Percentiles rank a stretch among this genome's conserved stretches.
Evolutionary conservation across 257 asterid genomes (phyloP).

Genomic region (Voacanga thouarsii): DNA sequence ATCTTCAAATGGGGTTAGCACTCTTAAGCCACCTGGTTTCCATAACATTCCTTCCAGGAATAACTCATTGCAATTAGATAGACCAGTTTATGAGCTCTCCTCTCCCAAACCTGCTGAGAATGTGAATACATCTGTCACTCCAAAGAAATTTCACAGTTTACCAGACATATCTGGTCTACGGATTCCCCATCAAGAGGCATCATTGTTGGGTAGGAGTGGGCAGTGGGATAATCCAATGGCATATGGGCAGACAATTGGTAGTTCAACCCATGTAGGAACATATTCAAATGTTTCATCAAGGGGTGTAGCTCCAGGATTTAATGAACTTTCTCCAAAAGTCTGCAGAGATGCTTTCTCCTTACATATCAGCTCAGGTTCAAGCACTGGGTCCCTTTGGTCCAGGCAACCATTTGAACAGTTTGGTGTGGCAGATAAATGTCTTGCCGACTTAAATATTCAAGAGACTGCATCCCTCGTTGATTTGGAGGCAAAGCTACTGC

Average conservation of each 20-base stretch:
- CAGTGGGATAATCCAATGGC: constrained; percentile 41
- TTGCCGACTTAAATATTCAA: constrained; percentile 31
- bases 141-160: constrained; percentile 77
- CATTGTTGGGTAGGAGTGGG: constrained; percentile 34
- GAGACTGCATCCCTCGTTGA: constrained; percentile 48
- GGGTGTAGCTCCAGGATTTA: constrained; percentile 51
- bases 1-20: constrained; percentile 59
- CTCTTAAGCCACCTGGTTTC: constrained; percentile 81
- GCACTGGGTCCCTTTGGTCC: constrained; percentile 70
- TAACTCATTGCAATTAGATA: constrained; percentile 60
- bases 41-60: constrained; percentile 72
- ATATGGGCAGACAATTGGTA: constrained; percentile 44
- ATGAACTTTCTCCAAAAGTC: constrained; percentile 50
- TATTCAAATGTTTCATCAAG: constrained; percentile 35
- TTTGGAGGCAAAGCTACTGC: constrained; percentile 77
- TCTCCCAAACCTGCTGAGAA: constrained; percentile 50
- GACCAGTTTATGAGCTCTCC: constrained; percentile 39
- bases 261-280: constrained; percentile 38
- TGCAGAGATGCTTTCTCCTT: constrained; percentile 54
- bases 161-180: constrained; percentile 87
- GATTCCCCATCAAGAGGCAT: constrained; percentile 49
- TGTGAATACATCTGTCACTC: constrained; percentile 34
- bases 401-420: constrained; percentile 85
- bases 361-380: constrained; percentile 47
- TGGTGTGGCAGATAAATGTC: constrained; percentile 74